Conservation (phyloP, 768 basidiomycete genomes). For the Amanita subjunquillea region DNA sequence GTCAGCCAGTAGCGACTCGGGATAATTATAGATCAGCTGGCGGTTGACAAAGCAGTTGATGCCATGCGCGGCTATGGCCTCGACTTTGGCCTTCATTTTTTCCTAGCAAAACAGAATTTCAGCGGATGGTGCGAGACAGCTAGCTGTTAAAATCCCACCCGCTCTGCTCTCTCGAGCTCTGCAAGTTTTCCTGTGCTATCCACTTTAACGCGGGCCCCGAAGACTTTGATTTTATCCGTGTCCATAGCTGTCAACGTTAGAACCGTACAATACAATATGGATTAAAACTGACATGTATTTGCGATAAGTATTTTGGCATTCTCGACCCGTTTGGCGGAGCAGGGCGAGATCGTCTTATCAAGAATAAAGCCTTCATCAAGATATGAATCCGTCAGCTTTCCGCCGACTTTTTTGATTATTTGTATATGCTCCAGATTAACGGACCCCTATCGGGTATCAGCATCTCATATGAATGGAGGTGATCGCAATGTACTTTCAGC, state of each 20-base stretch:
- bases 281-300: slow-evolving; percentile 66
- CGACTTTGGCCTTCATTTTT: slow-evolving; percentile 99
- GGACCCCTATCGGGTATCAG: slow-evolving; percentile 57
- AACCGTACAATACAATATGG: background rate
- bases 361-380: slow-evolving; percentile 98
- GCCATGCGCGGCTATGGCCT: slow-evolving; percentile 86
- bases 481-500: slow-evolving; percentile 47
- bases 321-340: slow-evolving; percentile 90
- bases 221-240: slow-evolving; percentile 99
- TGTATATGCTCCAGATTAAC: slow-evolving; percentile 97
- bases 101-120: slow-evolving; percentile 41
- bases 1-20: slow-evolving; percentile 90
- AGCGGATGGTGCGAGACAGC: background rate
- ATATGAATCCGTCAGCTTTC: slow-evolving; percentile 96
- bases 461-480: background rate
- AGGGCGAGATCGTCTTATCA: slow-evolving; percentile 89
- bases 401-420: slow-evolving; percentile 99
- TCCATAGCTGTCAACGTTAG: slow-evolving; percentile 74
- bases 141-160: slow-evolving; percentile 31
- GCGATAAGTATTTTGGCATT: slow-evolving; percentile 95
- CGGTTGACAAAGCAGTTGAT: slow-evolving; percentile 98
- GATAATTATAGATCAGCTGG: slow-evolving; percentile 99
- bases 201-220: slow-evolving; percentile 93
- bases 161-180: slow-evolving; percentile 94
- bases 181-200: slow-evolving; percentile 95